Percentiles rank a stretch among this genome's conserved stretches.
These are phyloP conservation scores for Mycena leptocephala DNA, from an alignment of 768 basidiomycete genomes.

Conservation along the genomic window DNA sequence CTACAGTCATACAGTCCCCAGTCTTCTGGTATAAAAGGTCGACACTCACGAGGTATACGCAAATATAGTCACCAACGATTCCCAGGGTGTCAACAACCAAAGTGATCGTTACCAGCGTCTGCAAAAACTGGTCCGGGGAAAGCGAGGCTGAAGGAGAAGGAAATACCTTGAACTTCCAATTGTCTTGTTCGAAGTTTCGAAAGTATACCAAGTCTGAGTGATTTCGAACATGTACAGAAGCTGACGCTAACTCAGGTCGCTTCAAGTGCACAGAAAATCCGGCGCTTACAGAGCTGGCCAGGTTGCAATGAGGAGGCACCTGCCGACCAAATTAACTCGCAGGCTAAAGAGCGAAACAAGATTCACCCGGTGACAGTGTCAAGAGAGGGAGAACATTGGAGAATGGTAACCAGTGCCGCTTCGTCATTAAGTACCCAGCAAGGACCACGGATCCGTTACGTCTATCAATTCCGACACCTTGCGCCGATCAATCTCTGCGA, in stretches of 20 bases:
- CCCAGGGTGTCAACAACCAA: not conserved
- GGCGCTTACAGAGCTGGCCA: not conserved
- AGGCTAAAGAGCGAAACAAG: not conserved
- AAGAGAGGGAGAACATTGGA: not conserved
- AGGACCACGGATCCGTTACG: too few species aligned
- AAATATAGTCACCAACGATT: not conserved
- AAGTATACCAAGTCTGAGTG: not conserved
- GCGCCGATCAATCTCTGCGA: too few species aligned
- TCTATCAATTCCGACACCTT: too few species aligned
- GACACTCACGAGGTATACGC: too few species aligned
- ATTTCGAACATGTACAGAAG: not conserved
- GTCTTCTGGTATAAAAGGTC: too few species aligned
- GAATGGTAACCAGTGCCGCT: not conserved
- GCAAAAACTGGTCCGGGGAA: not conserved
- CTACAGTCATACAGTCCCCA: too few species aligned
- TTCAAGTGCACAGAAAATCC: not conserved
- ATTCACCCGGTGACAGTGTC: not conserved
- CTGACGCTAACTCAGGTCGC: not conserved
- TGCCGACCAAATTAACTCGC: not conserved
- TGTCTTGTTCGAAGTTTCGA: not conserved
- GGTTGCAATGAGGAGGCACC: too few species aligned
- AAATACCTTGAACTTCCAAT: not conserved
- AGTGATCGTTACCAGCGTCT: not conserved
- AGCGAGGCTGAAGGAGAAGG: not conserved
- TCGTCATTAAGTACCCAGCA: not conserved